Conservation (phyloP, 306 rosid genomes). For the Biancaea sappan region DNA sequence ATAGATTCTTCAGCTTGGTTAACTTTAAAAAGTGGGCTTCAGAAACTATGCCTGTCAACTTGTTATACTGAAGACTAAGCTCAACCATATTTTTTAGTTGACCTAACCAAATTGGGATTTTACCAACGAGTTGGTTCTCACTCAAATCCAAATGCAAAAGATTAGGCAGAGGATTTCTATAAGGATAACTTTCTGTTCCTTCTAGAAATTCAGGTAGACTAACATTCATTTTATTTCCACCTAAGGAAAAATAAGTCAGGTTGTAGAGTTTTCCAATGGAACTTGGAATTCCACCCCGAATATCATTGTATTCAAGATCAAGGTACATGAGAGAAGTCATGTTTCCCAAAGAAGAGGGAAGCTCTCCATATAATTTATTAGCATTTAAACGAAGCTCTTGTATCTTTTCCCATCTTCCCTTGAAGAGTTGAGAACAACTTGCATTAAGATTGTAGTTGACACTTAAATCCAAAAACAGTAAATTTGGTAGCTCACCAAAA, state of each 20-base stretch:
- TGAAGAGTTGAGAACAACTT: constrained; percentile 43
- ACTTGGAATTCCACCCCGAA: constrained; percentile 44
- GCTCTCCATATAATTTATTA: constrained; percentile 39
- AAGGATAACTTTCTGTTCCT: constrained; percentile 25
- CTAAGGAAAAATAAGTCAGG: not conserved
- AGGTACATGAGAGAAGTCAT: constrained; percentile 41
- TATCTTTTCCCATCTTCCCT: constrained; percentile 39
- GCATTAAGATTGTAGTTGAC: constrained; percentile 33
- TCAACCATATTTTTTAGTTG: constrained; percentile 31
- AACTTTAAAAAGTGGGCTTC: constrained; percentile 43
- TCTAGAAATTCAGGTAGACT: constrained; percentile 42
- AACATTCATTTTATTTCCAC: constrained; percentile 38
- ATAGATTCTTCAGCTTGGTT: not conserved
- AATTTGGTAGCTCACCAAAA: constrained; percentile 35
- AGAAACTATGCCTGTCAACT: too few relatives aligned
- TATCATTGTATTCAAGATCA: constrained; percentile 14
- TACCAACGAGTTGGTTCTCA: constrained; percentile 37
- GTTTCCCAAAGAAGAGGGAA: constrained; percentile 49
- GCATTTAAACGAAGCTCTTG: constrained; percentile 23
- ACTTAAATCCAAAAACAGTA: constrained; percentile 27
- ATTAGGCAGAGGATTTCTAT: constrained; percentile 32
- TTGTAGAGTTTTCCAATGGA: constrained; percentile 41
- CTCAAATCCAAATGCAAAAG: constrained; percentile 6
- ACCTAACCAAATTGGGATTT: constrained; percentile 43
- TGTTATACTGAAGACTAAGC: constrained; percentile 2